Evolutionary conservation across 169 alveolate species (phyloP).

Genomic region (Plasmodium gaboni): DNA sequence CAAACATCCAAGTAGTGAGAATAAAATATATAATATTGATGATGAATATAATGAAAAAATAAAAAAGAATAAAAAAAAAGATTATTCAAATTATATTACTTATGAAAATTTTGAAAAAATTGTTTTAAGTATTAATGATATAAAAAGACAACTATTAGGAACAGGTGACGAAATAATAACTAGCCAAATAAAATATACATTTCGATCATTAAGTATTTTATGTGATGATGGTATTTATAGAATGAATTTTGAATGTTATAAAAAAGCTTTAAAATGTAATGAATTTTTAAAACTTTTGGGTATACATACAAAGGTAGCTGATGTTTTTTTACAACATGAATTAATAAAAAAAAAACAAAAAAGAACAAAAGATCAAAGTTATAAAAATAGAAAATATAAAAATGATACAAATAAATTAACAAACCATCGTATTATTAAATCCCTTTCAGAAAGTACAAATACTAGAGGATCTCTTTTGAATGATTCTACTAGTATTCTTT

Average conservation of each 20-base stretch:
- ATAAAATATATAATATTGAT: not conserved
- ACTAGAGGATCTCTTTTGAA: conserved; percentile 27
- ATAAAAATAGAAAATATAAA: not conserved
- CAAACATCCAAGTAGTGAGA: not conserved
- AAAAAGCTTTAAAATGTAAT: conserved; percentile 50
- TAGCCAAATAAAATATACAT: conserved; percentile 61
- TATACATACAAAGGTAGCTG: conserved; percentile 53
- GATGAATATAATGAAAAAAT: not conserved
- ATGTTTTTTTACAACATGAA: conserved; percentile 28
- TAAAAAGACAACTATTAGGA: conserved; percentile 68
- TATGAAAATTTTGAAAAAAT: conserved; percentile 69
- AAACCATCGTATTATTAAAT: conserved; percentile 5
- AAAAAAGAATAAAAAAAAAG: not conserved
- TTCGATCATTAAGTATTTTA: conserved; percentile 60
- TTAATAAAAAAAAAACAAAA: conserved; percentile 9
- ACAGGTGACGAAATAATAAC: conserved; percentile 60
- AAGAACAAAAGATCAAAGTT: not conserved
- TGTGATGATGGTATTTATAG: conserved; percentile 69
- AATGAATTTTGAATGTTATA: conserved; percentile 62
- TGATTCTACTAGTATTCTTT: conserved; percentile 7
- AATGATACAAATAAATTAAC: not conserved
- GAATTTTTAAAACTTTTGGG: conserved; percentile 63
- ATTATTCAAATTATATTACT: conserved; percentile 25
- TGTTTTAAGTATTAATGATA: conserved; percentile 56
- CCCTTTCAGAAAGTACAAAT: conserved; percentile 18